These are phyloP conservation scores for Pleurostoma richardsiae DNA, from an alignment of 2,329 filamentous ascomycete genomes.

Conservation along the genomic window DNA sequence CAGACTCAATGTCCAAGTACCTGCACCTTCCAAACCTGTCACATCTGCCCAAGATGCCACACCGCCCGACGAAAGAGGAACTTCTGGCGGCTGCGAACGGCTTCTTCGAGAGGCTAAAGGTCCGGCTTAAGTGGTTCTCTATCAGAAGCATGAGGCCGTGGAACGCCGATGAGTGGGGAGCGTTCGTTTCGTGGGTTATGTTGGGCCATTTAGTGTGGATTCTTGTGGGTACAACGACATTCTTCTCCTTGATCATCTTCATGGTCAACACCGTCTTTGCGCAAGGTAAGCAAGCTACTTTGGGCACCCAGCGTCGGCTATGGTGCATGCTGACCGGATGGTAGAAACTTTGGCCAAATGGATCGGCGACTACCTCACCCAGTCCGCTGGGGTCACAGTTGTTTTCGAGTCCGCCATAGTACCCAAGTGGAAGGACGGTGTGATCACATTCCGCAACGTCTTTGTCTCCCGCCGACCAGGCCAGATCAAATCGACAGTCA, in stretches of 20 bases:
- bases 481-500: conserved; percentile 74
- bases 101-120: conserved; percentile 84
- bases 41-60: conserved; percentile 64
- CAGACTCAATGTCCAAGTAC: conserved; percentile 53
- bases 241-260: conserved; percentile 87
- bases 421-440: conserved; percentile 89
- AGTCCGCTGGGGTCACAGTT: conserved; percentile 87
- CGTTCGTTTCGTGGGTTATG: conserved; percentile 92
- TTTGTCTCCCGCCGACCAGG: conserved; percentile 91
- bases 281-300: conserved; percentile 55
- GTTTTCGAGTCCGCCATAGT: conserved; percentile 98
- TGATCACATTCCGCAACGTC: conserved; percentile 95
- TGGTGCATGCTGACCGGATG: conserved; percentile 2
- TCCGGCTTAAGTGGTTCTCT: conserved; percentile 96
- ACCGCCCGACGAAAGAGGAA: conserved; percentile 90
- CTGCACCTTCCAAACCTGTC: conserved; percentile 43
- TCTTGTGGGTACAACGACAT: conserved; percentile 93
- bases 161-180: conserved; percentile 94
- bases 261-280: conserved; percentile 95
- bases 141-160: conserved; percentile 91
- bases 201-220: conserved; percentile 93
- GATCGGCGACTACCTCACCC: conserved; percentile 92
- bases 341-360: conserved; percentile 85
- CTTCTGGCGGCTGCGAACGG: conserved; percentile 85
- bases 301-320: neutral